Evolutionary conservation across 805 yeast species (phyloP), one percentile per base, ranked within the genome.

Genomic region (Isabelozyma heimii): DNA sequence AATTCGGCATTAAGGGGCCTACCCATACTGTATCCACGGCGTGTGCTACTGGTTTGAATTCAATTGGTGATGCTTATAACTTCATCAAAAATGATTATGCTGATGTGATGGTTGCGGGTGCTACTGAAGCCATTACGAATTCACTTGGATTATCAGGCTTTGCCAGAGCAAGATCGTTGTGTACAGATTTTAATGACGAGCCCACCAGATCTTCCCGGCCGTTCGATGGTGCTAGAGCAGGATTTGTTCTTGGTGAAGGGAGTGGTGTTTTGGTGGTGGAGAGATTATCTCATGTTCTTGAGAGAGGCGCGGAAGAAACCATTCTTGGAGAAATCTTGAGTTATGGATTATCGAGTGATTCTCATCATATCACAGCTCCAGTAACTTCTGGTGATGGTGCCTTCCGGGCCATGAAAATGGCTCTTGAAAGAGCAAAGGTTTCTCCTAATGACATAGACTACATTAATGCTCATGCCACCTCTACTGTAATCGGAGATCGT

Each of bases 381-480:
- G 76, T 80, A 3, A 84, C 81, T 26, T 79, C 81, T 49, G 98
- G 98, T 1, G 76, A 79, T 30, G 99, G 98, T 10, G 98, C 97
- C 0, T 74, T 63, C 51, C 72, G 87, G 52, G 85, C 97, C 2
- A 94, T 94, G 96, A 67, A 75, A 43, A 79, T 80, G 77, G 96
- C 98, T 0, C 53, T 91, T 24, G 62, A 69, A 24, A 69, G 73
- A 14, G 84, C 85, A 0, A 73, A 73, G 0, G 49, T 85, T 1
- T 61, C 63, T 1, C 76, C 83, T 0, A 42, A 59, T 3, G 73
- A 80, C 1, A 74, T 92, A 15, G 90, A 80, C 42, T 94, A 91
- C 60, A 76, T 94, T 43, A 94, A 95, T 67, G 97, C 99, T 1
- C 99, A 94, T 66, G 99, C 99, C 0, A 94, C 99, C 0, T 89